phyloP scores from a whole-genome alignment of 2,329 filamentous ascomycete genomes.

The Coleophoma crateriformis region DNA sequence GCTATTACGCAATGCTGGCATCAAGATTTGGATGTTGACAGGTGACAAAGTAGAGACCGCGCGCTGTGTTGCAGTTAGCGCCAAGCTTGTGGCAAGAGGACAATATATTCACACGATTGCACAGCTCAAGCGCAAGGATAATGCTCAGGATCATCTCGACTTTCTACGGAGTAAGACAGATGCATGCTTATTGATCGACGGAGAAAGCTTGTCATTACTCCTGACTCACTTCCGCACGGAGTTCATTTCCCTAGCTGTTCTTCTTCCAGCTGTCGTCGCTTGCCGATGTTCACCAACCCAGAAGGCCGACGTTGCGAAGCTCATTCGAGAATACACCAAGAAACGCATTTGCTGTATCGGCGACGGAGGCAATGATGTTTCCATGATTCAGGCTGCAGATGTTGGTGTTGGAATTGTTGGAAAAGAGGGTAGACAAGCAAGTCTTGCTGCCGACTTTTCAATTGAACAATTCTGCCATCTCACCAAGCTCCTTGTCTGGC shows the following conservation, averaged over 20 bases:
- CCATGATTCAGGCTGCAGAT: conserved; percentile 98
- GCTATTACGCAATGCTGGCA: conserved; percentile 89
- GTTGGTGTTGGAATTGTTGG: conserved; percentile 97
- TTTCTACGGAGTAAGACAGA: conserved; percentile 85
- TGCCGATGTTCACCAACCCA: conserved; percentile 96
- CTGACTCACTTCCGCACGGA: conserved; percentile 75
- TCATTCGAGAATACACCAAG: conserved; percentile 87
- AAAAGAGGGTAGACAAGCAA: conserved; percentile 94
- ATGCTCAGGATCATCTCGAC: conserved; percentile 82
- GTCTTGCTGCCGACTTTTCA: conserved; percentile 90
- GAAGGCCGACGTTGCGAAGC: conserved; percentile 86
- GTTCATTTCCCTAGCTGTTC: conserved; percentile 85
- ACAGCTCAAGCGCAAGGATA: conserved; percentile 76
- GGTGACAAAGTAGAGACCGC: conserved; percentile 98
- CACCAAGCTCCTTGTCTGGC: conserved; percentile 97
- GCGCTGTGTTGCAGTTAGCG: conserved; percentile 89
- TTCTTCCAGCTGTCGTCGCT: conserved; percentile 85
- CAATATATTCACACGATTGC: conserved; percentile 95
- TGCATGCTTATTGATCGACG: conserved; percentile 85
- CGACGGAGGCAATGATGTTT: conserved; percentile 96
- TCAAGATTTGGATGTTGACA: conserved; percentile 99
- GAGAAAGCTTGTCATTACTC: conserved; percentile 81
- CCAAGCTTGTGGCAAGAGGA: conserved; percentile 86
- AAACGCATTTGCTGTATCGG: conserved; percentile 97
- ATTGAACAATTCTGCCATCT: conserved; percentile 94